phyloP scores from a whole-genome alignment of 192 early-diverging fungal genomes.

The Backusella sp. region DNA sequence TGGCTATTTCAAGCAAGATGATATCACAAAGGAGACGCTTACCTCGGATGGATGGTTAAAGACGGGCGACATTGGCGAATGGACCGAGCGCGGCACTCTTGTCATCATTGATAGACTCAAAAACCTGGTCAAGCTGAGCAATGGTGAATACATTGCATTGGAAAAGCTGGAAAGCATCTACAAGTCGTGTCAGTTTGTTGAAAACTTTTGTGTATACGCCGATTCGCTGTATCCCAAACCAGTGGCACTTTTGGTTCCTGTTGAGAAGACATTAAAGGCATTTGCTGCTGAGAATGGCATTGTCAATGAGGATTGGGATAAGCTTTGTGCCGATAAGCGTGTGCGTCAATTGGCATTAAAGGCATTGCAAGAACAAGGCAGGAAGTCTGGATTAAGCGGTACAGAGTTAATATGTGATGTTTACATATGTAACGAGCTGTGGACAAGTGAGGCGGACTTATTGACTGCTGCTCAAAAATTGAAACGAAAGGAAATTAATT shows the following conservation, averaged over 20 bases:
- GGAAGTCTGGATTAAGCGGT: conserved; percentile 63
- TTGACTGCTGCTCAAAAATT: conserved; percentile 95
- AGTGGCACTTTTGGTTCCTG: conserved; percentile 74
- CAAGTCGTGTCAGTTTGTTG: conserved; percentile 66
- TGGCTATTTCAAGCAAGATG: conserved; percentile 78
- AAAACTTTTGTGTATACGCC: conserved; percentile 76
- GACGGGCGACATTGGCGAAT: conserved; percentile 91
- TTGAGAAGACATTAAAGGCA: conserved; percentile 54
- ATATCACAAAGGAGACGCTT: conserved; percentile 63
- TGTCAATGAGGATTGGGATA: conserved; percentile 42
- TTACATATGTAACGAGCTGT: conserved; percentile 70
- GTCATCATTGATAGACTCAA: conserved; percentile 88
- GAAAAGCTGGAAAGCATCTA: conserved; percentile 93
- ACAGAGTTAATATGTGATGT: conserved; percentile 76
- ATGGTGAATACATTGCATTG: conserved; percentile 93
- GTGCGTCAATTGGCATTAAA: conserved; percentile 50
- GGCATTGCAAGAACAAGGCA: conserved; percentile 51
- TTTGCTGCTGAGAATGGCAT: conserved; percentile 45
- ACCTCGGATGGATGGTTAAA: conserved; percentile 82
- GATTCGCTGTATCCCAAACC: conserved; percentile 69
- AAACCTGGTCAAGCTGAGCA: conserved; percentile 89
- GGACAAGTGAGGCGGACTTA: conserved; percentile 81
- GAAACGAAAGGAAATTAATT: conserved; percentile 75
- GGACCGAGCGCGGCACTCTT: conserved; percentile 72
- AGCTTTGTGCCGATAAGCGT: conserved; percentile 52